phyloP scores from a whole-genome alignment of 2,329 filamentous ascomycete genomes.

The Microsporum canis region DNA sequence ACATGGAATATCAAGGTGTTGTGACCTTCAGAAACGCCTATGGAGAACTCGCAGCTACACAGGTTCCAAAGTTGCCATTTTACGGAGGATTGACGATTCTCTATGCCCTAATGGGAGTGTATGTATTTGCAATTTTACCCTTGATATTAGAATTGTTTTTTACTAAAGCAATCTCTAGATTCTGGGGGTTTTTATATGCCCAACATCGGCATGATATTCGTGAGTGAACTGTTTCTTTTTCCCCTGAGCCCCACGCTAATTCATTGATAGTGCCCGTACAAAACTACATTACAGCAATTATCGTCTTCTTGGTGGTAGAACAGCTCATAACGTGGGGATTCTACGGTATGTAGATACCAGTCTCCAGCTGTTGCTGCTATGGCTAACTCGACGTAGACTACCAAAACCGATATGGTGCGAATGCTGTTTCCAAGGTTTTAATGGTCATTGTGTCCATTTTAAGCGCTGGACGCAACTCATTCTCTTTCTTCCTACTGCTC shows the following conservation, averaged over 20 bases:
- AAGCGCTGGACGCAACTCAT: constrained; percentile 89
- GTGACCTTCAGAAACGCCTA: constrained; percentile 93
- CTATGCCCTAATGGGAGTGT: constrained; percentile 73
- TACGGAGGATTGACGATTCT: constrained; percentile 90
- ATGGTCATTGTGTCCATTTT: constrained; percentile 86
- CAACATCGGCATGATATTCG: constrained; percentile 86
- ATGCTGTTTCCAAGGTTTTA: constrained; percentile 68
- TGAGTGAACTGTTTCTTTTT: constrained; percentile 32
- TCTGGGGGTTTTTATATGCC: constrained; percentile 92
- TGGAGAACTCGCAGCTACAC: constrained; percentile 85
- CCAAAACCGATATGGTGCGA: constrained; percentile 80
- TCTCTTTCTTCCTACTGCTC: constrained; percentile 93
- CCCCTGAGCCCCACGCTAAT: constrained; percentile 22
- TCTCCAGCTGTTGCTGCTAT: background rate
- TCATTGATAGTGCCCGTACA: constrained; percentile 65
- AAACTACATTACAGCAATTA: constrained; percentile 96
- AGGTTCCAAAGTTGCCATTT: constrained; percentile 94
- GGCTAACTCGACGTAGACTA: constrained; percentile 54
- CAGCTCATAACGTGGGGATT: constrained; percentile 99
- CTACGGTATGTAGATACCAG: constrained; percentile 53
- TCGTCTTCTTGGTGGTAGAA: constrained; percentile 86
- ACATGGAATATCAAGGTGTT: constrained; percentile 59
- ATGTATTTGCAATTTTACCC: constrained; percentile 25
- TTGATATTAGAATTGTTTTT: background rate
- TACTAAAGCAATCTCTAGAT: constrained; percentile 34